Conservation (phyloP, 176 grass and related monocot genomes). For the Metroxylon sagu region DNA sequence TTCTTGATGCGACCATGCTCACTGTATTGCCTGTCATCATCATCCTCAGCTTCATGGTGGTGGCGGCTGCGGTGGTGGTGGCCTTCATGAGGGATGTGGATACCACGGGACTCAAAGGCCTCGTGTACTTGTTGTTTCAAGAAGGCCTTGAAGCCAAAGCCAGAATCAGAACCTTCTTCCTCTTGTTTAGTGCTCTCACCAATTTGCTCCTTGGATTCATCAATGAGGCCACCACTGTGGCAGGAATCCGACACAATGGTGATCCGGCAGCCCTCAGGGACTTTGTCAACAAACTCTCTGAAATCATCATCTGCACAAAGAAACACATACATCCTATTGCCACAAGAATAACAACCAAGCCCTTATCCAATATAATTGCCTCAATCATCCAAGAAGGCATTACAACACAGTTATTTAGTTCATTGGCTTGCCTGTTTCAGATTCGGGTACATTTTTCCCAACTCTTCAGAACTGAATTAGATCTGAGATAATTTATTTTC, state of each 20-base stretch:
- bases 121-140: conserved; percentile 25
- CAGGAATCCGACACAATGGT: conserved; percentile 80
- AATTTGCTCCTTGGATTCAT: conserved; percentile 83
- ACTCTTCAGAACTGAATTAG: no score
- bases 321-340: background rate
- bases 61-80: conserved; percentile 11
- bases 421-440: no score
- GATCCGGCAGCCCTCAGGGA: conserved; percentile 55
- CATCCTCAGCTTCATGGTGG: background rate
- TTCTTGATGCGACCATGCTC: conserved; percentile 12
- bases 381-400: no score
- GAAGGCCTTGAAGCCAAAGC: conserved; percentile 22
- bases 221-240: conserved; percentile 83
- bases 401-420: no score
- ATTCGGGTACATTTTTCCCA: no score
- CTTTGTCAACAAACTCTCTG: conserved; percentile 54
- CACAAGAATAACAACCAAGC: no score
- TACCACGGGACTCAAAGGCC: conserved; percentile 31
- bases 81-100: conserved; percentile 22
- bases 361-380: no score
- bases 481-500: no score
- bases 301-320: conserved; percentile 66
- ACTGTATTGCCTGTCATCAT: background rate
- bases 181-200: conserved; percentile 46
- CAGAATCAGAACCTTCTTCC: conserved; percentile 17